Conservation (phyloP, 257 asterid species). For the Forsythia viridissima region DNA sequence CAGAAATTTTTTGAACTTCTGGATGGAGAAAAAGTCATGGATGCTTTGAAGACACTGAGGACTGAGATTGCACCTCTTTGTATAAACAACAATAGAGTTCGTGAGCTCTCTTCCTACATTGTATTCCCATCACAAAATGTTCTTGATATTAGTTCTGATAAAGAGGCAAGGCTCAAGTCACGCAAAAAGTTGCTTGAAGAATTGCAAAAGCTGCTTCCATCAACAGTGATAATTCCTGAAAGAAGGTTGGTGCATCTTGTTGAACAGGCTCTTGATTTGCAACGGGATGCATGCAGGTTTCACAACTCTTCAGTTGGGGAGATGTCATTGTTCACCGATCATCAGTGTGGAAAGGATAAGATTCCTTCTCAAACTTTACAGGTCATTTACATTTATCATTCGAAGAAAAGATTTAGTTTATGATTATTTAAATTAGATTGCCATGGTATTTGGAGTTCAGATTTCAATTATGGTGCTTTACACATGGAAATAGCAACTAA, state of each 20-base stretch:
- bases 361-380: conserved; percentile 79
- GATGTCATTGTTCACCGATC: conserved; percentile 76
- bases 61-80: conserved; percentile 68
- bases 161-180: conserved; percentile 41
- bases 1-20: conserved; percentile 75
- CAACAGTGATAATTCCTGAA: conserved; percentile 68
- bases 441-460: background rate
- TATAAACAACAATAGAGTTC: conserved; percentile 51
- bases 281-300: conserved; percentile 67
- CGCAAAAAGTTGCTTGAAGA: conserved; percentile 62
- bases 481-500: background rate
- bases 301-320: conserved; percentile 64
- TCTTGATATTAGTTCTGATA: conserved; percentile 36
- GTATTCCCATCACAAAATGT: conserved; percentile 43
- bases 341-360: conserved; percentile 73
- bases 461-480: background rate
- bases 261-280: conserved; percentile 83
- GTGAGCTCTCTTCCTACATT: conserved; percentile 62
- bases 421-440: background rate
- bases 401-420: background rate
- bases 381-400: conserved; percentile 37
- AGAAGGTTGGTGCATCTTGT: conserved; percentile 74
- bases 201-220: conserved; percentile 73
- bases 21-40: conserved; percentile 58
- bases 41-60: conserved; percentile 81